Conservation (phyloP, 2,329 filamentous ascomycete genomes). For the Aureobasidium namibiae region DNA sequence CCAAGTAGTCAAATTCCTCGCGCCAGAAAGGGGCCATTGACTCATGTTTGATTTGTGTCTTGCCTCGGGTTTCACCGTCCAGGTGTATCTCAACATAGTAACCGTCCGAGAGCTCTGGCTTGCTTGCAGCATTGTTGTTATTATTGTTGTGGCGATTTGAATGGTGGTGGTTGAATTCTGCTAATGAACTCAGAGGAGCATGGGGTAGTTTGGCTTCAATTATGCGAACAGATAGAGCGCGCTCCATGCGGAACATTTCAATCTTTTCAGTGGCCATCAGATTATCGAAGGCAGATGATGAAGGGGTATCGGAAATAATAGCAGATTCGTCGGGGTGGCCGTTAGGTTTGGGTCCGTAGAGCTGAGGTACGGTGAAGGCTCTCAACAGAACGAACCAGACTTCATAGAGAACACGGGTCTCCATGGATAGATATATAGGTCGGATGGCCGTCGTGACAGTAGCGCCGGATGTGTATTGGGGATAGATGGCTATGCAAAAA, state of each 20-base stretch:
- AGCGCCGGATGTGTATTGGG: conserved; percentile 73
- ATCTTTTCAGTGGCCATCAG: conserved; percentile 31
- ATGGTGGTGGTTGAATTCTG: conserved; percentile 13
- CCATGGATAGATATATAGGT: conserved; percentile 83
- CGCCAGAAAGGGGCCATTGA: conserved; percentile 74
- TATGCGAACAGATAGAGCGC: conserved; percentile 50
- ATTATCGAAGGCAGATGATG: conserved; percentile 14
- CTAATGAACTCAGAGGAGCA: conserved; percentile 2
- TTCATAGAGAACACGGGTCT: conserved; percentile 84
- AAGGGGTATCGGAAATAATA: conserved; percentile 32
- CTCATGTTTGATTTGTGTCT: conserved; percentile 62
- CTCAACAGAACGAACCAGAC: conserved; percentile 92
- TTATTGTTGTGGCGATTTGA: conserved; percentile 11
- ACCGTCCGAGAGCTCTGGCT: conserved; percentile 42
- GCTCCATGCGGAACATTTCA: conserved; percentile 61
- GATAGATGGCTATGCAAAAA: conserved; percentile 91
- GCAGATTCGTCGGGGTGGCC: not conserved
- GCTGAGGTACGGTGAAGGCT: conserved; percentile 83
- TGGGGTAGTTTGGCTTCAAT: conserved; percentile 45
- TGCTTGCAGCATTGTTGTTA: not conserved
- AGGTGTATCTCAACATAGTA: conserved; percentile 73
- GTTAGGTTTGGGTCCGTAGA: conserved; percentile 59
- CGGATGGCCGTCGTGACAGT: conserved; percentile 62
- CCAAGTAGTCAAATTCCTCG: conserved; percentile 69
- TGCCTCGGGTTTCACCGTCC: conserved; percentile 69